A percentile compares a stretch with the other conserved stretches of the same genome.
phyloP scores from a whole-genome alignment of 768 basidiomycete genomes.

The Hygrophorus pudorinus region DNA sequence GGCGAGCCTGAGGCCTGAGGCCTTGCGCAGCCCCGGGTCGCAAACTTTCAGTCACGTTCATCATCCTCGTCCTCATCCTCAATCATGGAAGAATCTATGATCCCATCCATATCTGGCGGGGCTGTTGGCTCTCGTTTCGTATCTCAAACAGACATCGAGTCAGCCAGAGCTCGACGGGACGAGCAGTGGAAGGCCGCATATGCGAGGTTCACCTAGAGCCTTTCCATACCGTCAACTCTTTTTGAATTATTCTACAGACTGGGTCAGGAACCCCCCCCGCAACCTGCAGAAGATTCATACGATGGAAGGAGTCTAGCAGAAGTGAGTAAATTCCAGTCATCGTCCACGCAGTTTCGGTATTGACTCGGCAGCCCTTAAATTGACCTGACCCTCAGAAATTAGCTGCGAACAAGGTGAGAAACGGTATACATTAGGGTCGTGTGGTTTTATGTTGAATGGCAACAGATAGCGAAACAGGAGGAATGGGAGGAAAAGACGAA shows the following conservation, averaged over 20 bases:
- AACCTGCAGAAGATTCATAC: slow-evolving; percentile 64
- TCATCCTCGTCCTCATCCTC: not conserved
- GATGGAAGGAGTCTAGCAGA: slow-evolving; percentile 85
- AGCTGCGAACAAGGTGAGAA: slow-evolving; percentile 75
- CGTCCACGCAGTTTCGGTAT: slow-evolving; percentile 19
- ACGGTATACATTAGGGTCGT: not conserved
- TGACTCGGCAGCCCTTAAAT: slow-evolving; percentile 35
- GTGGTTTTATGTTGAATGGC: not conserved
- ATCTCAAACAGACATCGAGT: slow-evolving; percentile 68
- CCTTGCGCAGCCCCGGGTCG: too few relatives aligned
- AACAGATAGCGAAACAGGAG: slow-evolving; percentile 78
- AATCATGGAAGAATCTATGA: slow-evolving; percentile 48
- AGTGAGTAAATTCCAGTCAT: slow-evolving; percentile 37
- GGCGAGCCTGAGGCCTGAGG: too few relatives aligned
- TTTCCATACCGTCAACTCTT: slow-evolving; percentile 4
- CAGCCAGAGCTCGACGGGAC: slow-evolving; percentile 59
- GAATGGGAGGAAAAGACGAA: slow-evolving; percentile 91
- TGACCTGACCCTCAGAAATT: slow-evolving; percentile 59
- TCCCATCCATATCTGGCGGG: slow-evolving; percentile 65
- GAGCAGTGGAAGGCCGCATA: slow-evolving; percentile 90
- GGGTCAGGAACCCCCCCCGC: slow-evolving; percentile 77
- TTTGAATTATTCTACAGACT: slow-evolving; percentile 32
- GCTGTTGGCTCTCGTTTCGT: slow-evolving; percentile 80
- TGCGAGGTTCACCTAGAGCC: slow-evolving; percentile 42
- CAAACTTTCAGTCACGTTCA: not conserved